phyloP scores from a whole-genome alignment of 2,329 filamentous ascomycete species.

The Xylariaceae sp. region DNA sequence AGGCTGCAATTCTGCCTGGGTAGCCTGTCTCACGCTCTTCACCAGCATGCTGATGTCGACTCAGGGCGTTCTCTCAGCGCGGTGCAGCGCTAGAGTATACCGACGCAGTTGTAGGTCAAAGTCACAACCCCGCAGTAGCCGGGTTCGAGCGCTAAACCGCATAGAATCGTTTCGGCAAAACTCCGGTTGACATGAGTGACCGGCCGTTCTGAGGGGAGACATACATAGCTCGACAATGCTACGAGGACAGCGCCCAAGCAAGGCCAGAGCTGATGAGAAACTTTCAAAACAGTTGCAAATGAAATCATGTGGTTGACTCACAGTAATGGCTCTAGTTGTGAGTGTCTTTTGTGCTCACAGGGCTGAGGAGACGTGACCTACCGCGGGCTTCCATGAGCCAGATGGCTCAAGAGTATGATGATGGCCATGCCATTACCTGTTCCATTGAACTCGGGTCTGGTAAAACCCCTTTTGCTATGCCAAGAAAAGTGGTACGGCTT shows the following conservation, averaged over 20 bases:
- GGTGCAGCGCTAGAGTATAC: background rate
- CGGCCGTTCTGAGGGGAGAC: constrained; percentile 32
- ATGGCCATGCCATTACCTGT: background rate
- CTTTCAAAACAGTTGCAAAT: background rate
- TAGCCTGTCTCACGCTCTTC: constrained; percentile 1
- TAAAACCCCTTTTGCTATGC: background rate
- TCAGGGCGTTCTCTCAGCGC: background rate
- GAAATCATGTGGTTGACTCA: constrained; percentile 9
- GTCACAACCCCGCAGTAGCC: constrained; percentile 15
- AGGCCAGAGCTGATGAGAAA: background rate
- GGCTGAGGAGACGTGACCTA: background rate
- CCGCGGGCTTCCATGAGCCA: constrained; percentile 3
- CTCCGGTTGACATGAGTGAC: constrained; percentile 26
- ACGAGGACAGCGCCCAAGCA: constrained; percentile 8
- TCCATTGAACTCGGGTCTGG: background rate
- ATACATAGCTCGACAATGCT: constrained; percentile 26
- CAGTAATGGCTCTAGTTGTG: background rate
- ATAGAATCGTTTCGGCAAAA: constrained; percentile 32
- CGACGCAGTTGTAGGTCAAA: background rate
- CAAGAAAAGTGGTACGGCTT: too few relatives aligned
- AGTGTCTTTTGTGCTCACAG: background rate
- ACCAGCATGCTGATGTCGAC: background rate
- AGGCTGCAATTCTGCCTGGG: constrained; percentile 9
- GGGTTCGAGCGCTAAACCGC: constrained; percentile 24
- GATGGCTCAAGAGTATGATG: constrained; percentile 6